Percentiles rank a stretch among this genome's conserved stretches.
These are phyloP conservation scores for Melaleuca alternifolia DNA, from an alignment of 345 rosid genomes.

Conservation along the genomic window DNA sequence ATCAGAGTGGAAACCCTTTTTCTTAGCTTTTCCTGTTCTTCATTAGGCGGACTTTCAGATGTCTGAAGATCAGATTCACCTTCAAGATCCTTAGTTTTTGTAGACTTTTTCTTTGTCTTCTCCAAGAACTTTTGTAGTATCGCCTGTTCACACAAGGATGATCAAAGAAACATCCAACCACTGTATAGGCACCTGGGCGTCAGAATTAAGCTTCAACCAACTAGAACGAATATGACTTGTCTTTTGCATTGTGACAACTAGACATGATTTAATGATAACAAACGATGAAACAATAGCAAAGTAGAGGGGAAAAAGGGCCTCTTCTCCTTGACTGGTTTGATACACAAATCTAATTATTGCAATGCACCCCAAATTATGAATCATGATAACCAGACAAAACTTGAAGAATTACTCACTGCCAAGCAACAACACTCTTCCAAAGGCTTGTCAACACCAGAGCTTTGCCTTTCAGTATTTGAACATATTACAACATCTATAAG, in stretches of 20 bases:
- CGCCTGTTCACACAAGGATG: conserved; percentile 31
- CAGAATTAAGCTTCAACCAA: background rate
- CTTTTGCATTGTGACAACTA: background rate
- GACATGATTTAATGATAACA: background rate
- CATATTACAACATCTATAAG: background rate
- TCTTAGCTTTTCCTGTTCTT: conserved; percentile 43
- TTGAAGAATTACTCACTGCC: background rate
- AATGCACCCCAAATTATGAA: background rate
- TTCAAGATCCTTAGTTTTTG: conserved; percentile 8
- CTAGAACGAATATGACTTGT: background rate
- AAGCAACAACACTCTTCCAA: background rate
- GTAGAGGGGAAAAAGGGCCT: background rate
- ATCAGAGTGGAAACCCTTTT: conserved; percentile 46
- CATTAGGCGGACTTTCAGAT: conserved; percentile 15
- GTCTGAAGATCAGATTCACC: conserved; percentile 22
- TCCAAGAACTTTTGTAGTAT: conserved; percentile 62
- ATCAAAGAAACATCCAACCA: background rate
- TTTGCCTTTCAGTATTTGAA: background rate
- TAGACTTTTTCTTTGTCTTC: conserved; percentile 53
- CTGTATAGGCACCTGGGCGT: background rate
- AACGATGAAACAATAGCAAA: background rate
- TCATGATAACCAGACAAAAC: background rate
- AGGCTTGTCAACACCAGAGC: background rate
- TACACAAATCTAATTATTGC: background rate
- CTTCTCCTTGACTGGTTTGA: background rate